These are phyloP conservation scores for Kalanchoe fedtschenkoi DNA, from an alignment of 164 flowering plant genomes.

Conservation along the genomic window DNA sequence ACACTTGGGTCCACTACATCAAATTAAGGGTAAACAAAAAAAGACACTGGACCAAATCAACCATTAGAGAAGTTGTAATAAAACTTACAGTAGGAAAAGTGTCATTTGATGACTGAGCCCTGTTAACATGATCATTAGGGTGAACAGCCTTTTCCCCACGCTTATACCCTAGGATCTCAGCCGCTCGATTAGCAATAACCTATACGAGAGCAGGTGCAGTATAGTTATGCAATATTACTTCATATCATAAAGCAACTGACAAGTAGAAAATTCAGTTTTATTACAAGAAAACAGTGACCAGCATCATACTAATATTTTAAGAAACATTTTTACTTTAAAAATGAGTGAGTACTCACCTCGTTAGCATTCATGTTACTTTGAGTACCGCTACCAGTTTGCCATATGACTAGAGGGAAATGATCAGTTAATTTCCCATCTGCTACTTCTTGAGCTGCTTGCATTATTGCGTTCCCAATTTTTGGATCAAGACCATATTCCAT, in stretches of 20 bases:
- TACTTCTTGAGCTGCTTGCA: conserved; percentile 98
- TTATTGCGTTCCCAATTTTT: conserved; percentile 83
- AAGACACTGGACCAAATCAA: neutral
- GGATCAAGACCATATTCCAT: conserved; percentile 98
- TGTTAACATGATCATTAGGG: conserved; percentile 96
- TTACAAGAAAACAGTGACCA: neutral
- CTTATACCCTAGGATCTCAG: conserved; percentile 96
- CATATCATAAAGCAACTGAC: neutral
- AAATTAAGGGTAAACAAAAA: neutral
- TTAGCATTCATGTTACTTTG: conserved; percentile 99
- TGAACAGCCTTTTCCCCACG: conserved; percentile 94
- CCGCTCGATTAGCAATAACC: conserved; percentile 99
- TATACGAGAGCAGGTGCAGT: conserved; percentile 14
- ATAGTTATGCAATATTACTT: neutral
- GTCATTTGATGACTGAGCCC: conserved; percentile 97
- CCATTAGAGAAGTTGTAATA: neutral
- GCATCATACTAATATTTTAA: conserved; percentile 1
- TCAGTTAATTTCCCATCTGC: conserved; percentile 88
- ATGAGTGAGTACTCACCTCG: conserved; percentile 44
- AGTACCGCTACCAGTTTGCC: conserved; percentile 99
- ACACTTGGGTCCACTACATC: neutral
- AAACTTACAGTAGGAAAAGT: conserved; percentile 92
- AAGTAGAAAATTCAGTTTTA: neutral
- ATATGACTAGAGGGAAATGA: conserved; percentile 96
- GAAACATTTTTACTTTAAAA: neutral